Conservation (phyloP, 139 green algal genomes). For the Ettlia oleoabundans region DNA sequence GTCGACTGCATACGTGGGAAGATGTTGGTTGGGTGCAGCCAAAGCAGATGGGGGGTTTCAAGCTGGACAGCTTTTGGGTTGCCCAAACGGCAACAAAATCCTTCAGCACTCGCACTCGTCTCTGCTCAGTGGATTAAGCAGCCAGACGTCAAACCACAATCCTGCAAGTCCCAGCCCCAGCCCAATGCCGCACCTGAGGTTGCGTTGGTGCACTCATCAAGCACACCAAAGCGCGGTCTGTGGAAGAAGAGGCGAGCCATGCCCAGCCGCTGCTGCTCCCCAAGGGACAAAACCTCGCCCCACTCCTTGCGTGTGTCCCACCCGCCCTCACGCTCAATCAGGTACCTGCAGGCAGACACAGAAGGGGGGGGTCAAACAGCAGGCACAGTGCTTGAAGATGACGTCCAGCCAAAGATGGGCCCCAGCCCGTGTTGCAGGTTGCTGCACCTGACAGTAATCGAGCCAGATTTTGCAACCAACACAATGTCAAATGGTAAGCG, state of each 20-base stretch:
- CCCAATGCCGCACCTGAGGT: slow-evolving; percentile 44
- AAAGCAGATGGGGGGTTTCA: too few relatives aligned
- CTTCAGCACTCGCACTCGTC: too few relatives aligned
- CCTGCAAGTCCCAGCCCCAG: background rate
- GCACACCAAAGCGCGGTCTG: slow-evolving; percentile 62
- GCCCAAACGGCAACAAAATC: too few relatives aligned
- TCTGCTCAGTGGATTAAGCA: too few relatives aligned
- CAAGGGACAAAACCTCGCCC: slow-evolving; percentile 74
- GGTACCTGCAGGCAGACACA: slow-evolving; percentile 45
- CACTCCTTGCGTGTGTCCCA: slow-evolving; percentile 63
- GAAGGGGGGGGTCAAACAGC: background rate
- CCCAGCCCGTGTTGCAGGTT: too few relatives aligned
- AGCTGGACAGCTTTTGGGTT: too few relatives aligned
- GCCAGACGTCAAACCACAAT: background rate
- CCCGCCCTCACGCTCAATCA: slow-evolving; percentile 73
- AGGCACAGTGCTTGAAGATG: background rate
- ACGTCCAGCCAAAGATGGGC: too few relatives aligned
- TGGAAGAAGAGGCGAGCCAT: slow-evolving; percentile 86
- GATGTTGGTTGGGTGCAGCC: too few relatives aligned
- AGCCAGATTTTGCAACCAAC: too few relatives aligned
- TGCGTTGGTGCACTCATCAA: slow-evolving; percentile 85
- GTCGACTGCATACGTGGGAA: too few relatives aligned
- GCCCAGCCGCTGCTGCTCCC: slow-evolving; percentile 83
- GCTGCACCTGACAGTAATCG: too few relatives aligned
- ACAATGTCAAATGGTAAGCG: background rate